Evolutionary conservation across 2,329 filamentous ascomycete species (phyloP), one percentile per base, ranked within the genome.

Genomic region (Aureobasidium sp.): DNA sequence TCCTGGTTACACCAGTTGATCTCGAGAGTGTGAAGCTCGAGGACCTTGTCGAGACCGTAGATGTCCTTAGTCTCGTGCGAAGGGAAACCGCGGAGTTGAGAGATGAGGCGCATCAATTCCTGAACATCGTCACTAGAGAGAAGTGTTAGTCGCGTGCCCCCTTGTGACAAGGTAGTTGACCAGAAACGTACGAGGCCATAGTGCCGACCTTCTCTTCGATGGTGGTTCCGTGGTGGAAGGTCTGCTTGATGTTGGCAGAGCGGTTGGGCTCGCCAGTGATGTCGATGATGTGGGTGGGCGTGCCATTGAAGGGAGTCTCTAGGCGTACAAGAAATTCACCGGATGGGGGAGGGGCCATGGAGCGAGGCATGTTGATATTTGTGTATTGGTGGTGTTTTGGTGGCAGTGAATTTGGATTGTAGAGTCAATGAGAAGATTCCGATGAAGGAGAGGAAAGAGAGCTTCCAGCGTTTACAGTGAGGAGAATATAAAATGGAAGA

Each of bases 1-100:
- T 76, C 75, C 62, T 71, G 68, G 62, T 75, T 77, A 41, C 67
- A 66, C 75, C 75, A 78, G 65, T 77, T 75, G 37, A 77, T 74
- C 63, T 77, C 75, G 61, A 76, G 72, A 2, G 75, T 77, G 65
- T 73, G 73, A 65, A 77, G 73, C 52, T 76, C 74, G 34, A 78
- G 63, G 66, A 73, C 74, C 24, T 70, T 69, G 55, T 77, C 71
- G 1, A 70, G 63, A 44, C 74, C 74, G 66, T 75, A 77, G 26
- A 78, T 66, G 63, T 77, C 76, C 64, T 75, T 74, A 29, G 67
- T 66, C 1, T 70, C 65, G 66, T 73, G 70, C 8, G 71, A 71
- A 12, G 76, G 75, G 68, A 77, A 76, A 53, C 75, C 75, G 41
- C 74, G 73, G 20, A 77, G 70, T 9, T 71, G 66, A 48, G 67